Percentiles rank a stretch among this genome's conserved stretches.
phyloP scores from a whole-genome alignment of 2,329 filamentous ascomycete species.

The Zymoseptoria ardabiliae region DNA sequence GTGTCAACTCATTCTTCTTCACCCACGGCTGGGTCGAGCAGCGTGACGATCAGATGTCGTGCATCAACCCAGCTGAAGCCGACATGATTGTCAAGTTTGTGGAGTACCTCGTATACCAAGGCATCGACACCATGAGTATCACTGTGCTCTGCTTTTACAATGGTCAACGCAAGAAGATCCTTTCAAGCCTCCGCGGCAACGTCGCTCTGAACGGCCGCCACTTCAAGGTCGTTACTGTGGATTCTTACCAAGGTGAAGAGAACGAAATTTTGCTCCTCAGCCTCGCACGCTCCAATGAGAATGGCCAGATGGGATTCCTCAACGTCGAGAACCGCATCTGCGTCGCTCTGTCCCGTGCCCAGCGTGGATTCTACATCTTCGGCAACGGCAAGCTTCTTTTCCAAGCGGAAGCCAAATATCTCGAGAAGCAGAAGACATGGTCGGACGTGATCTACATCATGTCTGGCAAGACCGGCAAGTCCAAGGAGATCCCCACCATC shows the following conservation, averaged over 20 bases:
- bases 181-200: constrained; percentile 38
- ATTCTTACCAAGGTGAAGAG: constrained; percentile 86
- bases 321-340: constrained; percentile 56
- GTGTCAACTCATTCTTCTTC: constrained; percentile 54
- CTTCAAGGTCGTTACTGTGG: constrained; percentile 65
- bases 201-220: constrained; percentile 21
- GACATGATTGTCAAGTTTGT: constrained; percentile 68
- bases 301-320: constrained; percentile 63
- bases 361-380: constrained; percentile 75
- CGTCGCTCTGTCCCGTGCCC: constrained; percentile 62
- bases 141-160: constrained; percentile 85
- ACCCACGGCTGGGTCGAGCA: constrained; percentile 59
- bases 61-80: constrained; percentile 64
- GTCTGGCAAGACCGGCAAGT: constrained; percentile 11
- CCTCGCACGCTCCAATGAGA: constrained; percentile 62
- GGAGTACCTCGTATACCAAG: constrained; percentile 64
- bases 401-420: constrained; percentile 9
- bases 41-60: constrained; percentile 56
- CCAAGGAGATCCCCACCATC: constrained; percentile 10
- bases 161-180: constrained; percentile 64
- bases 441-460: constrained; percentile 24
- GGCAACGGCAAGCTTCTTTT: constrained; percentile 57
- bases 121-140: constrained; percentile 53
- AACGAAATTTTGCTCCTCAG: constrained; percentile 79
- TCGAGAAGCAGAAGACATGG: constrained; percentile 20